Base-by-base conservation (phyloP, 352 stramenopile species). In the Globisporangium polare region DNA sequence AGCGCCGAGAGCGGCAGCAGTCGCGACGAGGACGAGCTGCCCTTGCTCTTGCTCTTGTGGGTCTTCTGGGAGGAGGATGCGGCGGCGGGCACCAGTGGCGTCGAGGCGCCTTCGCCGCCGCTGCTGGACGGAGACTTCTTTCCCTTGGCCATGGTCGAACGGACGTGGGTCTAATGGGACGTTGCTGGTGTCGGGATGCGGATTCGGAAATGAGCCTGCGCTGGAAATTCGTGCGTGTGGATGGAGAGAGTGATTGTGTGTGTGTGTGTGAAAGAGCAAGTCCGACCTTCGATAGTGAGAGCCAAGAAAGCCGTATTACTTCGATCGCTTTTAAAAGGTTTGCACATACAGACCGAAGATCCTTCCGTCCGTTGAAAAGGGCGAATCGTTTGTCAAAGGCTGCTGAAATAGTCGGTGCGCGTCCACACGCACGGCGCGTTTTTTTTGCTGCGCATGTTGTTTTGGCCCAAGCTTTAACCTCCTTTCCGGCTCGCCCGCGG, bases 1-100 rank as follows among this genome's bases (percentile, higher is more conserved):
- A 67, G 52, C 24, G 61, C 61, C 53, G 61, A 62, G 61, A 67
- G 61, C 53, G 61, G 49, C 31, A 67, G 61, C 61, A 67, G 35
- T 5, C 54, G 61, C 26, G 22, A 29, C 6, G 24, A 49, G 13
- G 18, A 22, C 18, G 50, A 37, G 27, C 41, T 39, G 24, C 54
- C 39, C 8, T 54, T 58, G 13, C n/a, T 39, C 33, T 56, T 62
- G 31, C 26, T 12, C 20, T 62, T 67, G 53, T 26, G 5, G 29
- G 29, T 33, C 33, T 39, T 39, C 12, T 12, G 35, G 3, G 53
- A 20, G 8, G 61, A 62, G 24, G 24, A 7, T 5, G 24, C 22
- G 2, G 22, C 27, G n/a, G 22, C 27, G 12, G 17, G 37, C 49
- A 27, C 35, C 5, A 35, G 33, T 10, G 5, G 17, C 27, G 5